A percentile compares a stretch with the other conserved stretches of the same genome.
Evolutionary conservation across 2,329 filamentous ascomycete genomes (phyloP).

Genomic region (Fusarium pseudocircinatum): DNA sequence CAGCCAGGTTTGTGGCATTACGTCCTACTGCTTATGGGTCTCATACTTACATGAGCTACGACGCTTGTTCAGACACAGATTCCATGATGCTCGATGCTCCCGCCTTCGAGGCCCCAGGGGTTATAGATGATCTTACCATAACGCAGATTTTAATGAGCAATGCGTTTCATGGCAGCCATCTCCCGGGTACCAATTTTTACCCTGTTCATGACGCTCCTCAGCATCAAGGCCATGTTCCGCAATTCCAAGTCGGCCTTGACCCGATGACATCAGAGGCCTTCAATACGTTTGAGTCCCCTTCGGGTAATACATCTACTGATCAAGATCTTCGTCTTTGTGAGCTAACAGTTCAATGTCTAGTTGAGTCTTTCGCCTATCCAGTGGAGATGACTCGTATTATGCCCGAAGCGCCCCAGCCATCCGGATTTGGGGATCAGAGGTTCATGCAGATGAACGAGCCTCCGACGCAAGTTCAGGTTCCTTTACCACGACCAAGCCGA

Average conservation of each 20-base stretch:
- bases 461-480: neutral
- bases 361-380: accelerated
- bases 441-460: neutral
- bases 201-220: neutral
- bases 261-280: neutral
- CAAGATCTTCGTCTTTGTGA: neutral
- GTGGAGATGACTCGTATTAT: neutral
- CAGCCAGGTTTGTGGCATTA: neutral
- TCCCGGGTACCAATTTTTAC: neutral
- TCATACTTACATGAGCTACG: neutral
- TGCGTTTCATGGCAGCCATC: neutral
- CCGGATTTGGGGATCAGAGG: neutral
- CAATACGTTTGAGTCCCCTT: accelerated
- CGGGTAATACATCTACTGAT: neutral
- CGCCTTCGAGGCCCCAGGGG: neutral
- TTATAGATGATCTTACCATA: neutral
- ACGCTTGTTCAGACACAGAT: neutral
- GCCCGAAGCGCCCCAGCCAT: neutral
- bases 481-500: neutral
- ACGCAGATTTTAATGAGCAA: neutral
- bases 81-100: neutral
- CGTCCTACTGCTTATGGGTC: neutral
- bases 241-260: neutral
- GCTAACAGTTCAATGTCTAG: neutral
- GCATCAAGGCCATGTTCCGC: neutral